Base-by-base conservation (phyloP, 1,139 yeast genomes). In the Geotrichum europaeum region DNA sequence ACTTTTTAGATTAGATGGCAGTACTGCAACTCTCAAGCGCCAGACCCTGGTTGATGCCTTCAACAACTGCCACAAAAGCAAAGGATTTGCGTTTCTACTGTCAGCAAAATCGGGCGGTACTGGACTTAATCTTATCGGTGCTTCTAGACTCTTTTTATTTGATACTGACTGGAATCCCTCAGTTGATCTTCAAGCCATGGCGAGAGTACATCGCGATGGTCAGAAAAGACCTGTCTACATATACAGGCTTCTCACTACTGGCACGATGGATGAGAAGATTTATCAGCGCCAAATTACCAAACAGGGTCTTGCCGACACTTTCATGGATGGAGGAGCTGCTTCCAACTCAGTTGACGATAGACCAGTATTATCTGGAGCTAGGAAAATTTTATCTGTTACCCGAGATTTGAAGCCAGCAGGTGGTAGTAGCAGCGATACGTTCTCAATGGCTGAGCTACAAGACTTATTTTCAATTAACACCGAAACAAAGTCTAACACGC, bases 91-190 rank as follows among this genome's bases (percentile, higher is more conserved):
- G 0, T 91, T 94, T 67, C 73, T 94, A 25, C 74, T 95, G 25
- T 90, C 97, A 2, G 87, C 97, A 0, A 90, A 91, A 70, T 86
- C 96, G 4, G 99, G 99, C 1, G 99, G 99, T 0, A 85, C 88
- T 64, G 99, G 99, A 0, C 78, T 94, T 51, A 95, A 94, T 69
- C 76, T 94, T 49, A 81, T 89, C 36, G 99, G 99, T 0, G 99
- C 96, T 0, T 90, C 96, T 0, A 77, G 98, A 36, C 75, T 94
- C 45, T 80, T 94, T 2, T 74, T 94, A 28, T 88, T 88, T 69
- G 98, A 91, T 69, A 88, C 92, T 64, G 97, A 91, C 69, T 89
- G 96, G 96, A 94, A 95, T 66, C 99, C 99, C 0, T 84, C 97
- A 0, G 81, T 88, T 13, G 99, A 94, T 72, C 73, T 88, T 34